Base-by-base conservation (phyloP, 116 monocot species). In the Zostera marina region DNA sequence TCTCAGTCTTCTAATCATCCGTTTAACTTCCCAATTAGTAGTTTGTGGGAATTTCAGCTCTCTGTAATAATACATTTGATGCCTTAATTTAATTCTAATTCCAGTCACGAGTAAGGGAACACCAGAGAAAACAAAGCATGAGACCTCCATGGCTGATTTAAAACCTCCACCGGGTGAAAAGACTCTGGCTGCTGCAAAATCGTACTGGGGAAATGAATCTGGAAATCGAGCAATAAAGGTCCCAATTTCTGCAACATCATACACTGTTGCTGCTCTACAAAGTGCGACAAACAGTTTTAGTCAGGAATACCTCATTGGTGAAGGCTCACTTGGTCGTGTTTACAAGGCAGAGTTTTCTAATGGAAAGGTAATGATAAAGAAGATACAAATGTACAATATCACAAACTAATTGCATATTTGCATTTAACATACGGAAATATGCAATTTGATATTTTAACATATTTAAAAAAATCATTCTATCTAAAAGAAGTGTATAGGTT, bases 241-340 rank as follows among this genome's bases (percentile, higher is more conserved):
- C 49, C 79, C 79, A 4, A 63, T 74, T 53, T 65, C 64, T 23
- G 65, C 74, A 69, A 69, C 65, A 24, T 72, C 79, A 13, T 82
- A 82, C 44, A 79, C 79, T 52, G 82, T 87, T 70, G 82, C 82
- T 54, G 56, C 74, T 24, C 82, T 87, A 26, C 87, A 87, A 67
- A 59, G 47, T 62, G 81, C 79, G 8, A 82, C 87, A 54, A 79
- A 87, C 59, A 87, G 79, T 64, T 87, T 87, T 63, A 68, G 77
- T 54, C 82, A 76, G 55, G 87, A 87, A 41, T 64, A 42, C 54
- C 73, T 87, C 59, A 69, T 87, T 61, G 87, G 87, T 52, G 87
- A 87, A 69, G 87, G 91, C 51, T 85, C 85, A 0, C 61, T 85
- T 60, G 91, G 91, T 58, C 79, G 91, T 39, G 91, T 91, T 51